These are phyloP conservation scores for Malassezia vespertilionis DNA, from an alignment of 1,284 basidiomycete genomes.

Conservation along the genomic window DNA sequence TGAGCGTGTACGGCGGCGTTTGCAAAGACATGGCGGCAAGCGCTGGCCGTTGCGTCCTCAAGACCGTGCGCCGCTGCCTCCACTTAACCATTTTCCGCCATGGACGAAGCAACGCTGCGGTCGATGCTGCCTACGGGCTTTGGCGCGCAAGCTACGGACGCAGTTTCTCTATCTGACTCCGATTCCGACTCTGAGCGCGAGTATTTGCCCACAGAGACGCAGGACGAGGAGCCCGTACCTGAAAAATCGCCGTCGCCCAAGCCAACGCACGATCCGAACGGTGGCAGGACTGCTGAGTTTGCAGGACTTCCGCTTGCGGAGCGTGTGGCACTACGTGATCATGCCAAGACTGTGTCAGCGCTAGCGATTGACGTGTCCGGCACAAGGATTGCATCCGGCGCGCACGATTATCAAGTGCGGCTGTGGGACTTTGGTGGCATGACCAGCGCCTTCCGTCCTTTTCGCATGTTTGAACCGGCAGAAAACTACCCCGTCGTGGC, in stretches of 20 bases:
- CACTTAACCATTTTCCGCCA: slow-evolving; percentile 12
- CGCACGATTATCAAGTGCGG: slow-evolving; percentile 92
- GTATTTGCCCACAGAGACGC: no score
- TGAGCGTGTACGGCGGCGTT: slow-evolving; percentile 6
- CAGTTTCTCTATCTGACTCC: no score
- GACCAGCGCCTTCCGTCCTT: slow-evolving; percentile 71
- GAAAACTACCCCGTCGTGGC: slow-evolving; percentile 59
- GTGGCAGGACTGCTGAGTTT: slow-evolving; percentile 2
- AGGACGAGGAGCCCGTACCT: no score
- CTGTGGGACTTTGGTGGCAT: slow-evolving; percentile 99
- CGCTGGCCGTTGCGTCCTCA: background rate
- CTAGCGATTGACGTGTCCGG: slow-evolving; percentile 84
- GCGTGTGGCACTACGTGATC: slow-evolving; percentile 79
- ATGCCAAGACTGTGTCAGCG: slow-evolving; percentile 81
- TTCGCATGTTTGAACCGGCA: slow-evolving; percentile 86
- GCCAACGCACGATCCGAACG: no score
- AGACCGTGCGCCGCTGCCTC: background rate
- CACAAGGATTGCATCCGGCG: slow-evolving; percentile 76
- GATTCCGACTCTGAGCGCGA: no score
- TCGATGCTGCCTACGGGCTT: slow-evolving; percentile 42
- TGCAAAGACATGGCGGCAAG: slow-evolving; percentile 3
- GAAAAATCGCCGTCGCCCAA: no score
- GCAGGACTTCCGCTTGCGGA: slow-evolving; percentile 53
- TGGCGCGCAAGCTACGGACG: slow-evolving; percentile 20
- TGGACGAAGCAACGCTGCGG: slow-evolving; percentile 42